phyloP scores from a whole-genome alignment of 2,329 filamentous ascomycete genomes.

The Botrytis pseudocinerea region DNA sequence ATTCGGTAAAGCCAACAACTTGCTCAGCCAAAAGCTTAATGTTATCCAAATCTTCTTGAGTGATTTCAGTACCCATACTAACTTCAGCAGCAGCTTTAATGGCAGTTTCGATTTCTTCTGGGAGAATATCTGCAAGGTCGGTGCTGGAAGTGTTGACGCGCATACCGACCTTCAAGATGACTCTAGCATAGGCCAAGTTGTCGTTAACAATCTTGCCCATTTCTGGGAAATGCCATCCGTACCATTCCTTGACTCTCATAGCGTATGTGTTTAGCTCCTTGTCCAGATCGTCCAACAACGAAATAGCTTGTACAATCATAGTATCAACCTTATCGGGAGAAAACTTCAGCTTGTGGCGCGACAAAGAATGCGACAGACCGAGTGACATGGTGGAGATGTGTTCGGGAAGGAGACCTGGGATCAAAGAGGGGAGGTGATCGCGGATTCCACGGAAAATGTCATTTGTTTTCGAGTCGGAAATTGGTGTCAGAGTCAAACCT shows the following conservation, averaged over 20 bases:
- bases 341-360: constrained; percentile 97
- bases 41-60: constrained; percentile 86
- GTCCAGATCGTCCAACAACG: constrained; percentile 90
- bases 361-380: constrained; percentile 94
- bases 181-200: constrained; percentile 88
- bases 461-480: constrained; percentile 78
- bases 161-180: constrained; percentile 88
- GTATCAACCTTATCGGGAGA: constrained; percentile 98
- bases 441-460: constrained; percentile 95
- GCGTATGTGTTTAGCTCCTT: constrained; percentile 99
- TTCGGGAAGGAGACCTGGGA: constrained; percentile 80
- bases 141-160: constrained; percentile 73
- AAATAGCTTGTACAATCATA: constrained; percentile 98
- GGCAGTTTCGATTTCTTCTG: constrained; percentile 89
- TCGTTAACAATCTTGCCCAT: constrained; percentile 96
- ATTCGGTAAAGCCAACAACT: constrained; percentile 88
- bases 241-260: constrained; percentile 99
- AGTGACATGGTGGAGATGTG: constrained; percentile 93
- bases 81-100: constrained; percentile 95
- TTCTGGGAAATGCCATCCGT: constrained; percentile 99
- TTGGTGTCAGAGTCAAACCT: constrained; percentile 77
- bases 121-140: constrained; percentile 86
- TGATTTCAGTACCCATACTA: constrained; percentile 98
- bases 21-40: constrained; percentile 90
- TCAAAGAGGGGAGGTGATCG: constrained; percentile 83